Percentiles rank a stretch among this genome's conserved stretches.
Conservation (phyloP, 176 grass and related monocot species). For the Phragmites australis region DNA sequence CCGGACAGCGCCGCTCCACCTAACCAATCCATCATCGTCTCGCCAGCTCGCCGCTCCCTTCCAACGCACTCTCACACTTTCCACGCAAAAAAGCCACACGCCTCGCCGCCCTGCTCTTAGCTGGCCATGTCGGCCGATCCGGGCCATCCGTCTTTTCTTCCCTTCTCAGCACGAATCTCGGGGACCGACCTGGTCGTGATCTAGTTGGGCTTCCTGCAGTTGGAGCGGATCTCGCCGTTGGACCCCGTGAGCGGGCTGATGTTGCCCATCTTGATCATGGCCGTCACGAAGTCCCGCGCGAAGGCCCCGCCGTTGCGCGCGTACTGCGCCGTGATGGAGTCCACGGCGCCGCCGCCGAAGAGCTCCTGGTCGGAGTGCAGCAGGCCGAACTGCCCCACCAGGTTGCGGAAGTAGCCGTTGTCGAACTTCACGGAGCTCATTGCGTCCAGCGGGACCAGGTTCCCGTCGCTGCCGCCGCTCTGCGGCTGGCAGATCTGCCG, state of each 20-base stretch:
- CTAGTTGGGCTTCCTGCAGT: conserved; percentile 75
- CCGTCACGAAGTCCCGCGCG: conserved; percentile 51
- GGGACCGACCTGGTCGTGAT: background rate
- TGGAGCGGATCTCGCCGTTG: conserved; percentile 64
- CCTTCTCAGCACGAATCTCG: background rate
- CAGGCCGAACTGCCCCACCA: conserved; percentile 38
- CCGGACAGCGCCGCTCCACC: conserved; percentile 44
- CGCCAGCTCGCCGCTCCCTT: conserved; percentile 7
- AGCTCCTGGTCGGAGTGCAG: conserved; percentile 84
- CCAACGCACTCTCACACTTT: conserved; percentile 32
- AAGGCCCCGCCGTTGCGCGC: conserved; percentile 39
- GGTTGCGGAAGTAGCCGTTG: conserved; percentile 70
- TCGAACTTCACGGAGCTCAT: conserved; percentile 50
- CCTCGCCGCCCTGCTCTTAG: background rate
- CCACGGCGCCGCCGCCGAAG: conserved; percentile 49
- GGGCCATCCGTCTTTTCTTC: background rate
- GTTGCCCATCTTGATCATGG: conserved; percentile 72
- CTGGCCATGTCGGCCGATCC: conserved; percentile 27
- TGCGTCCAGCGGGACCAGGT: conserved; percentile 57
- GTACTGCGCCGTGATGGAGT: conserved; percentile 51
- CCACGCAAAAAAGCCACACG: conserved; percentile 12
- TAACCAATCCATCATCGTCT: background rate
- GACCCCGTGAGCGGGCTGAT: conserved; percentile 59
- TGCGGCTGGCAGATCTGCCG: conserved; percentile 35
- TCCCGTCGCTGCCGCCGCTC: conserved; percentile 53